Evolutionary conservation across 306 rosid species (phyloP).

Genomic region (Corylus avellana): DNA sequence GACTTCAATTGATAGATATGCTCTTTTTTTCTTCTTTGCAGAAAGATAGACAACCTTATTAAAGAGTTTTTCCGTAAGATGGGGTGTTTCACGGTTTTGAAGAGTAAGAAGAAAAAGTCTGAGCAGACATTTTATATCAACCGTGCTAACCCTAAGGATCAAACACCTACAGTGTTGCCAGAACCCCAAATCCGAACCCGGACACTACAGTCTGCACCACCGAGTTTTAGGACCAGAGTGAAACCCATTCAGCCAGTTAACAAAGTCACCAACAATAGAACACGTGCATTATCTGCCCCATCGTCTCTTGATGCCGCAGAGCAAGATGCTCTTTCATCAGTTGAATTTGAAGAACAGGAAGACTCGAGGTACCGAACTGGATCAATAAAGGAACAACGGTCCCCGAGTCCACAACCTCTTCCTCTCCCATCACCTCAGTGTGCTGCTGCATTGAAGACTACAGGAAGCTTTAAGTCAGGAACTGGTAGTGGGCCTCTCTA

Average conservation of each 20-base stretch:
- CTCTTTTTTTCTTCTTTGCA: conserved; percentile 37
- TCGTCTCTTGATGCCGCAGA: conserved; percentile 93
- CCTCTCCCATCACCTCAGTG: conserved; percentile 91
- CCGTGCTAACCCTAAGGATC: conserved; percentile 53
- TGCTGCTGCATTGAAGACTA: conserved; percentile 50
- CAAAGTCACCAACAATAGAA: conserved; percentile 50
- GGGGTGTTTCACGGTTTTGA: conserved; percentile 91
- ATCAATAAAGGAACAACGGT: conserved; percentile 57
- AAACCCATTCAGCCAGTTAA: conserved; percentile 67
- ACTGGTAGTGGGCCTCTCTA: conserved; percentile 66
- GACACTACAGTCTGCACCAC: conserved; percentile 90
- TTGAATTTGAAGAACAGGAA: conserved; percentile 77
- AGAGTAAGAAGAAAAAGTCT: conserved; percentile 79
- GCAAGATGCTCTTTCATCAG: conserved; percentile 61
- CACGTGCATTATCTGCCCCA: conserved; percentile 86
- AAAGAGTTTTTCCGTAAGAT: conserved; percentile 44
- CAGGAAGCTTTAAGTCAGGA: conserved; percentile 76
- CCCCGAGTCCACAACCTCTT: conserved; percentile 85
- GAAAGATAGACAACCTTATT: conserved; percentile 33
- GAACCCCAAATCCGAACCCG: conserved; percentile 75
- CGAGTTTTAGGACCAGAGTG: conserved; percentile 92
- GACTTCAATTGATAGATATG: conserved; percentile 23
- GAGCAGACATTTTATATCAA: conserved; percentile 50
- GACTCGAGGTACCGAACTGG: conserved; percentile 61
- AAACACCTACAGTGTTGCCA: conserved; percentile 64